These are phyloP conservation scores for Penicillium antarcticum DNA, from an alignment of 495 filamentous ascomycete genomes.

Conservation along the genomic window DNA sequence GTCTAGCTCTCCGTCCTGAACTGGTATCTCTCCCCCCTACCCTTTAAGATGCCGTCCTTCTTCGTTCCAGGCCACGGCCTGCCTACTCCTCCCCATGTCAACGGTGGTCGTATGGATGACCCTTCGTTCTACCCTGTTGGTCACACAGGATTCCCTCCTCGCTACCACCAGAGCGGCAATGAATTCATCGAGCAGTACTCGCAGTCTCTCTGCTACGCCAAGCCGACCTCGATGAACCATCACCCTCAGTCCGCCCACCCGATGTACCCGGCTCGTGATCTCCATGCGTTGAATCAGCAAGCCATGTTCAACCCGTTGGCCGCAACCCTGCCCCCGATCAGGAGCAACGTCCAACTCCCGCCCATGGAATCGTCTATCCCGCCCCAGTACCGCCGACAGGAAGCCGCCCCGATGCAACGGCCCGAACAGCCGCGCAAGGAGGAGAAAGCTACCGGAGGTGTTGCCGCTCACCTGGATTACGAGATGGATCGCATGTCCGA, in stretches of 20 bases:
- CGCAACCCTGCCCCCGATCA: constrained; percentile 39
- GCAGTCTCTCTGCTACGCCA: constrained; percentile 40
- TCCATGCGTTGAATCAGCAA: constrained; percentile 30
- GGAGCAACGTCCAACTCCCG: constrained; percentile 42
- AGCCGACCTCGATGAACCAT: constrained; percentile 39
- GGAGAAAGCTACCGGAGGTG: constrained; percentile 70
- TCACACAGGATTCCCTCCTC: constrained; percentile 41
- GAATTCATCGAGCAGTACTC: constrained; percentile 52
- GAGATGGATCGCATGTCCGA: constrained; percentile 98
- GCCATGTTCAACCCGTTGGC: constrained; percentile 39
- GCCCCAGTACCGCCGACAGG: constrained; percentile 44
- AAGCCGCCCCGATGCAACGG: constrained; percentile 30
- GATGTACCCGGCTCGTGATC: constrained; percentile 33
- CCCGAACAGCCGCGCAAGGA: constrained; percentile 47
- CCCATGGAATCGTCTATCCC: constrained; percentile 42
- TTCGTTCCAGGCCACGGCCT: constrained; percentile 44
- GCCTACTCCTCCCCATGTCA: constrained; percentile 45
- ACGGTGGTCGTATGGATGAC: constrained; percentile 42
- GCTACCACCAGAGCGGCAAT: constrained; percentile 45
- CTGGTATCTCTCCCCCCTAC: constrained; percentile 23
- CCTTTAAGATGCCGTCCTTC: constrained; percentile 43
- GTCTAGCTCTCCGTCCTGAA: constrained; percentile 42
- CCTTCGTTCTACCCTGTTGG: constrained; percentile 39
- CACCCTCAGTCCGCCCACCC: constrained; percentile 29
- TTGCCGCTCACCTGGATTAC: constrained; percentile 95